phyloP scores from a whole-genome alignment of 331 rosid genomes.

The Pyrus hybrid region DNA sequence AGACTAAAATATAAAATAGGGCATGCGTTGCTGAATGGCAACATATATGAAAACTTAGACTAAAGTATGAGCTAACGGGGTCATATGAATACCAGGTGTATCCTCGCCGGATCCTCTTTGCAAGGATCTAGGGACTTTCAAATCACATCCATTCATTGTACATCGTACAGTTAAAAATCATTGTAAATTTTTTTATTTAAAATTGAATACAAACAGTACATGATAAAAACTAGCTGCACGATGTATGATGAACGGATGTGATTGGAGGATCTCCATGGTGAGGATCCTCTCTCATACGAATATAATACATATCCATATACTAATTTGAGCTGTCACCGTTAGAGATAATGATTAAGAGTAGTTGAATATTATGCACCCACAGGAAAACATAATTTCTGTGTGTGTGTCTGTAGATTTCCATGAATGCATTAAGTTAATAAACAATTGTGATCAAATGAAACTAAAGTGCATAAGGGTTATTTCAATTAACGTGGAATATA shows the following conservation, averaged over 20 bases:
- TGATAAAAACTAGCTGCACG: too few relatives aligned
- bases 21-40: conserved; percentile 14
- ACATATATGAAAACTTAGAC: not conserved
- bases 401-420: not conserved
- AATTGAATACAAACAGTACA: too few relatives aligned
- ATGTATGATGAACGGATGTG: too few relatives aligned
- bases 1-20: not conserved
- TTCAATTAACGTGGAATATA: conserved; percentile 3
- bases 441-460: not conserved
- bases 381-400: conserved; percentile 4
- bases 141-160: too few relatives aligned
- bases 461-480: conserved; percentile 3
- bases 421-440: not conserved
- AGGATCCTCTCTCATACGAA: not conserved
- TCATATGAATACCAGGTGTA: too few relatives aligned
- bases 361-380: conserved; percentile 14
- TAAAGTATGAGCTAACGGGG: too few relatives aligned
- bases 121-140: not conserved
- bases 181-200: too few relatives aligned
- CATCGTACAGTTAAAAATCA: too few relatives aligned
- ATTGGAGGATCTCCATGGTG: too few relatives aligned
- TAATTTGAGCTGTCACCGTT: conserved; percentile 35
- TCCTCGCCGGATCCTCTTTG: not conserved
- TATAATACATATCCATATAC: conserved; percentile 9
- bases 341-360: conserved; percentile 10